These are phyloP conservation scores for Phragmites australis DNA, from an alignment of 176 grass and related monocot genomes.

Conservation along the genomic window DNA sequence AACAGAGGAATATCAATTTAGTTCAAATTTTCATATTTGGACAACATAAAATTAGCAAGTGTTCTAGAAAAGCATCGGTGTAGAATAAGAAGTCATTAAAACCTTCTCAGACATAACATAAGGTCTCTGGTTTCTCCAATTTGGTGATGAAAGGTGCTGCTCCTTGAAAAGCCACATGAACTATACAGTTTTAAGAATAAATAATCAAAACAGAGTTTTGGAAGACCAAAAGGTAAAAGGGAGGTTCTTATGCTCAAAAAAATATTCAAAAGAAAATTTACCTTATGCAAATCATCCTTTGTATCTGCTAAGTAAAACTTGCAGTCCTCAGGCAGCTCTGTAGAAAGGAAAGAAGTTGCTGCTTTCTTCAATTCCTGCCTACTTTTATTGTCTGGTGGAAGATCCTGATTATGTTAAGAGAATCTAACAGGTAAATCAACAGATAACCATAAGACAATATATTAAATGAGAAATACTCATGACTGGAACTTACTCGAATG, in stretches of 20 bases:
- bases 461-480: constrained; percentile 15
- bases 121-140: constrained; percentile 93
- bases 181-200: constrained; percentile 38
- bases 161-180: constrained; percentile 99
- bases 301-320: constrained; percentile 88
- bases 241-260: neutral
- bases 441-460: constrained; percentile 2
- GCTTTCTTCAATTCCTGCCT: constrained; percentile 90
- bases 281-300: constrained; percentile 96
- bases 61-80: neutral
- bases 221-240: constrained; percentile 3
- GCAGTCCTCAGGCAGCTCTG: constrained; percentile 92
- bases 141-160: constrained; percentile 77
- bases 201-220: constrained; percentile 2
- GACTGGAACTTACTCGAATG: constrained; percentile 63
- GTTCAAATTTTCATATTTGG: neutral
- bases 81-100: constrained; percentile 24
- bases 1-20: constrained; percentile 18
- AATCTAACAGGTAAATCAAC: neutral
- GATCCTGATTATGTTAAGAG: constrained; percentile 63
- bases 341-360: constrained; percentile 68
- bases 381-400: constrained; percentile 79
- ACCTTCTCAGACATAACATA: constrained; percentile 97
- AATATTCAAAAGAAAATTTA: constrained; percentile 36
- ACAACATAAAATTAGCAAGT: constrained; percentile 12